These are phyloP conservation scores for Cymbidium sinense DNA, from an alignment of 106 monocot species.

Conservation along the genomic window DNA sequence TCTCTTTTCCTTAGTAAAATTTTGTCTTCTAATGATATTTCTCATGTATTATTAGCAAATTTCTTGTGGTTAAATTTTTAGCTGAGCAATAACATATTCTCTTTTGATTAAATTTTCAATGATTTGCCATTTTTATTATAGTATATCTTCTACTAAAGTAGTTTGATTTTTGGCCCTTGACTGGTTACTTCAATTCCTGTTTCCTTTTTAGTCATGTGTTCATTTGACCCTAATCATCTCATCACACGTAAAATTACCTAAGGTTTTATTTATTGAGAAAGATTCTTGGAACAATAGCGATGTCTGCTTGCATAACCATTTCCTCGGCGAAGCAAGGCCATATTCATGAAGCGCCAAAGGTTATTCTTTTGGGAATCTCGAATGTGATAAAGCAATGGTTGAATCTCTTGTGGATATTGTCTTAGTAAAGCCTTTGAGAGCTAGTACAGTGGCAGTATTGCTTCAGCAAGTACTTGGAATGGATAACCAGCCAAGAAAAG, in stretches of 20 bases:
- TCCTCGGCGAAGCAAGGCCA: slow-evolving; percentile 33
- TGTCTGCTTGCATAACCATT: slow-evolving; percentile 15
- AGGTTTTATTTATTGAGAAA: slow-evolving; percentile 63
- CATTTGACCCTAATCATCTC: background rate
- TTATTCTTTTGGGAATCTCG: slow-evolving; percentile 55
- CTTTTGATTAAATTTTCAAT: background rate
- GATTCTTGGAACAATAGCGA: slow-evolving; percentile 46
- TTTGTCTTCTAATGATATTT: background rate
- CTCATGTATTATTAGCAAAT: too few relatives aligned
- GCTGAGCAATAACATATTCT: too few relatives aligned
- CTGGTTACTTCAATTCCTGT: background rate
- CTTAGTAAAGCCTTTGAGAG: slow-evolving; percentile 77
- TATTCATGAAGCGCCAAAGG: slow-evolving; percentile 33
- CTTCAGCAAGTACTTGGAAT: slow-evolving; percentile 61
- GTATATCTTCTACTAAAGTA: too few relatives aligned
- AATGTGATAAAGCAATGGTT: slow-evolving; percentile 45
- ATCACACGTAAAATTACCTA: slow-evolving; percentile 26
- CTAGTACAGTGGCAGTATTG: slow-evolving; percentile 69
- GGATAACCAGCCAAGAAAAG: slow-evolving; percentile 28
- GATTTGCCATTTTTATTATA: background rate
- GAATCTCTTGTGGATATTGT: slow-evolving; percentile 38
- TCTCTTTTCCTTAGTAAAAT: background rate
- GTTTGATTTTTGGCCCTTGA: too few relatives aligned
- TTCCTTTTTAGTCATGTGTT: background rate
- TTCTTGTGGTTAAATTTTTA: too few relatives aligned